These are phyloP conservation scores for Ophiostoma perfectum DNA, from an alignment of 2,329 filamentous ascomycete species.

Conservation along the genomic window DNA sequence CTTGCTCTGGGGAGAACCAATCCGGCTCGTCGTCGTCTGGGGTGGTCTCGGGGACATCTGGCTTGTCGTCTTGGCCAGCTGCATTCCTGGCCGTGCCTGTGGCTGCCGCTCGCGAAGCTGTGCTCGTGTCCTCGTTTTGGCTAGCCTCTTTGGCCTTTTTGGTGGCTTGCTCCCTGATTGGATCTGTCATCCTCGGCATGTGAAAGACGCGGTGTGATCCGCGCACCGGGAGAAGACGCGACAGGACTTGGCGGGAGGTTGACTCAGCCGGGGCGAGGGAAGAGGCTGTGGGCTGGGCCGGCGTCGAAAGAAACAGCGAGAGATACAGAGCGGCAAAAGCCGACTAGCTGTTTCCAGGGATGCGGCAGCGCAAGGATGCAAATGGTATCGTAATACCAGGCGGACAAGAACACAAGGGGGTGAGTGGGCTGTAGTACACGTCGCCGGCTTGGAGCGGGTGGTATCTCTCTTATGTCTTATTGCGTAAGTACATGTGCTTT, in stretches of 20 bases:
- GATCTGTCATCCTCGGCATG: conserved; percentile 2
- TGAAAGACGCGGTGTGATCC: background rate
- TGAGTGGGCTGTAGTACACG: background rate
- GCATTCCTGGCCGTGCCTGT: background rate
- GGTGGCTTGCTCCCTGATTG: background rate
- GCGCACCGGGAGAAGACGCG: background rate
- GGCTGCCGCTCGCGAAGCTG: background rate
- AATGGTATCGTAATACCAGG: background rate
- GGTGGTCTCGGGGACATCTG: conserved; percentile 30
- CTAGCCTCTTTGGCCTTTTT: background rate
- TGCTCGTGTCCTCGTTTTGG: background rate
- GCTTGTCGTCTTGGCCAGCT: background rate
- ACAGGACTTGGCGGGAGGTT: background rate
- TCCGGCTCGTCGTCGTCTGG: conserved; percentile 29
- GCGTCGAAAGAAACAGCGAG: background rate
- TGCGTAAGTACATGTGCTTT: background rate
- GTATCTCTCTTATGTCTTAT: background rate
- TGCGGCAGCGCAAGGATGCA: background rate
- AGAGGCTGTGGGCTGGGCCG: background rate
- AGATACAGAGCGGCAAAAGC: background rate
- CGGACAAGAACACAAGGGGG: background rate
- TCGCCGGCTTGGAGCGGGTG: background rate
- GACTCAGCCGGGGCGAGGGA: background rate
- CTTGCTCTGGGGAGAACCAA: conserved; percentile 50
- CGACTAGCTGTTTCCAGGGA: background rate